A percentile compares a stretch with the other conserved stretches of the same genome.
These are phyloP conservation scores for Bauhinia variegata DNA, from an alignment of 306 rosid species.

Conservation along the genomic window DNA sequence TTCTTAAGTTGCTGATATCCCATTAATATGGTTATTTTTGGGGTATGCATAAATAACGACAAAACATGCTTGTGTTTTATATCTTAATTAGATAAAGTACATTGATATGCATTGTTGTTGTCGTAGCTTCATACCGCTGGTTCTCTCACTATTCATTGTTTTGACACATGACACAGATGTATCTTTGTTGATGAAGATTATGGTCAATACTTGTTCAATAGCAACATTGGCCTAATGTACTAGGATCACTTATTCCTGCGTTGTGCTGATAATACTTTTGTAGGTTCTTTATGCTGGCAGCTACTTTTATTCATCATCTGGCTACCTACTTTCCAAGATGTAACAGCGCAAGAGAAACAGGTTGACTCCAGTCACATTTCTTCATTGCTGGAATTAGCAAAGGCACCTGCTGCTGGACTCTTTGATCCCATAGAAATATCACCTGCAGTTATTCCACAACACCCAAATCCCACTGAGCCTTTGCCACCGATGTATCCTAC, in stretches of 20 bases:
- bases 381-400: constrained; percentile 57
- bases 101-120: background rate
- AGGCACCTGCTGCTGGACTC: constrained; percentile 66
- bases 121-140: background rate
- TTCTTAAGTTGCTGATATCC: too few species aligned
- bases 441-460: constrained; percentile 83
- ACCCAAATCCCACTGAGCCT: constrained; percentile 67
- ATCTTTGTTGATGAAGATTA: background rate
- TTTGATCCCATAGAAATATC: constrained; percentile 95
- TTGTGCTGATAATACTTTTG: constrained; percentile 44
- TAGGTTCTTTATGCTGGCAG: constrained; percentile 73
- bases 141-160: background rate
- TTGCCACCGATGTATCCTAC: constrained; percentile 87
- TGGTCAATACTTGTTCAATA: background rate
- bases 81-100: constrained; percentile 1
- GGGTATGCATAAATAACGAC: background rate
- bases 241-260: constrained; percentile 10
- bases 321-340: constrained; percentile 68
- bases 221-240: background rate
- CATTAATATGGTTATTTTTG: constrained; percentile 6
- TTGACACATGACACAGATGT: background rate
- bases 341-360: constrained; percentile 50
- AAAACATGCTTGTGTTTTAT: background rate
- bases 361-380: constrained; percentile 45
- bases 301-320: constrained; percentile 68